phyloP scores from a whole-genome alignment of 257 asterid species.

The Nyctanthes arbortristis region DNA sequence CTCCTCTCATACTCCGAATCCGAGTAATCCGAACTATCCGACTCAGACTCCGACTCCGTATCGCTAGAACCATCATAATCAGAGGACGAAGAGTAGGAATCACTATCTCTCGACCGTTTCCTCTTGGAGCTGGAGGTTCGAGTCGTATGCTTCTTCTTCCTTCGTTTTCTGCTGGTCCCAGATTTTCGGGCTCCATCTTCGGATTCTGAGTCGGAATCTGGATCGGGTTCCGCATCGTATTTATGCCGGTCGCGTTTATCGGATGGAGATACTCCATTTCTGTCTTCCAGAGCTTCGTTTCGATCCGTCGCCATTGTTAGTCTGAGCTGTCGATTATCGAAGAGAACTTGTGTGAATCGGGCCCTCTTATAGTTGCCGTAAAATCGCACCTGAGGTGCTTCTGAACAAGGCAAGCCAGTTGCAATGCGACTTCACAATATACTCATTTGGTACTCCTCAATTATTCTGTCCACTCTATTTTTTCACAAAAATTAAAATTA shows the following conservation, averaged over 20 bases:
- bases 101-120: conserved; percentile 55
- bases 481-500: too few relatives aligned
- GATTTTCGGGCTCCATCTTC: conserved; percentile 37
- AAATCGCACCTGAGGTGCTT: too few relatives aligned
- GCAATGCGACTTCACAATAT: too few relatives aligned
- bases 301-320: conserved; percentile 52
- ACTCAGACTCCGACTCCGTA: conserved; percentile 48
- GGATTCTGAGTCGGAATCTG: conserved; percentile 33
- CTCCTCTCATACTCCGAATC: conserved; percentile 53
- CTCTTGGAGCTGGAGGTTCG: conserved; percentile 44
- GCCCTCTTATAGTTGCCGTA: too few relatives aligned
- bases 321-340: background rate
- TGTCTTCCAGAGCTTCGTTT: conserved; percentile 41
- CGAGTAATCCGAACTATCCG: conserved; percentile 30
- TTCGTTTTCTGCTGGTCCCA: conserved; percentile 36
- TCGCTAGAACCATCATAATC: conserved; percentile 48
- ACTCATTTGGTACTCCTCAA: too few relatives aligned
- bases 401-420: too few relatives aligned
- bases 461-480: too few relatives aligned
- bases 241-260: conserved; percentile 36
- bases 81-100: conserved; percentile 54
- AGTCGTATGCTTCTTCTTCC: conserved; percentile 35
- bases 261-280: conserved; percentile 44
- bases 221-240: conserved; percentile 47
- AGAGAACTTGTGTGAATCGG: too few relatives aligned